These are phyloP conservation scores for Xerocomus potaroensis DNA, from an alignment of 768 basidiomycete genomes.

Conservation along the genomic window DNA sequence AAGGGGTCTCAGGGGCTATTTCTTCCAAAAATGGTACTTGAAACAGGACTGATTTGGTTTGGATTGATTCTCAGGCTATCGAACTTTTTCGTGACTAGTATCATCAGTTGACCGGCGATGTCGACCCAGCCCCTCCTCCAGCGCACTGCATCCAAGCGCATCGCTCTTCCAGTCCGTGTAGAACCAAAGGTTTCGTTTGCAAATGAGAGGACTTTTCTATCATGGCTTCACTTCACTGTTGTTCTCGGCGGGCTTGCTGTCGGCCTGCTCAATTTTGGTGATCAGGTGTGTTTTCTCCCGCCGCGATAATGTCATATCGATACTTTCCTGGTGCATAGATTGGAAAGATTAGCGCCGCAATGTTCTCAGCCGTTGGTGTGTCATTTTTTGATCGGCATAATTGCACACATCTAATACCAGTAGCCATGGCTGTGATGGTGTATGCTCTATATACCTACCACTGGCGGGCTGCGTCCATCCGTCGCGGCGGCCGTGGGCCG, in stretches of 20 bases:
- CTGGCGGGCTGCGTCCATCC: conserved; percentile 92
- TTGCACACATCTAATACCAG: conserved; percentile 8
- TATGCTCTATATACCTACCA: conserved; percentile 96
- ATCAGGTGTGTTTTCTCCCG: conserved; percentile 52
- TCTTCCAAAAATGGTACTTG: conserved; percentile 1
- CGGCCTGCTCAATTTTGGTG: conserved; percentile 96
- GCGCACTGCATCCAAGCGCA: conserved; percentile 89
- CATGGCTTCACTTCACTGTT: conserved; percentile 98
- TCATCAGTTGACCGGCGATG: conserved; percentile 44
- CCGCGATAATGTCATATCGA: neutral
- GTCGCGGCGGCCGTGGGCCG: conserved; percentile 85
- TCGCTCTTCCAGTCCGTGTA: conserved; percentile 91
- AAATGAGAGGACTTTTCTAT: conserved; percentile 93
- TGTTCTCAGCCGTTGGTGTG: conserved; percentile 94
- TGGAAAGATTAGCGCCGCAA: conserved; percentile 91
- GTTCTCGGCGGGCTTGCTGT: conserved; percentile 95
- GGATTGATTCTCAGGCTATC: conserved; percentile 1
- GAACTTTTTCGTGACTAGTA: neutral
- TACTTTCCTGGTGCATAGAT: conserved; percentile 44
- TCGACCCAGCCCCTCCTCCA: conserved; percentile 97
- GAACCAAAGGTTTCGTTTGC: conserved; percentile 95
- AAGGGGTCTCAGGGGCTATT: conserved; percentile 23
- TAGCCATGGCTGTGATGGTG: conserved; percentile 95
- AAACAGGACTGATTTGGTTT: conserved; percentile 12
- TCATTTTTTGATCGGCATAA: conserved; percentile 8